Base-by-base conservation (phyloP, 306 rosid species). In the Cucurbita maxima region DNA sequence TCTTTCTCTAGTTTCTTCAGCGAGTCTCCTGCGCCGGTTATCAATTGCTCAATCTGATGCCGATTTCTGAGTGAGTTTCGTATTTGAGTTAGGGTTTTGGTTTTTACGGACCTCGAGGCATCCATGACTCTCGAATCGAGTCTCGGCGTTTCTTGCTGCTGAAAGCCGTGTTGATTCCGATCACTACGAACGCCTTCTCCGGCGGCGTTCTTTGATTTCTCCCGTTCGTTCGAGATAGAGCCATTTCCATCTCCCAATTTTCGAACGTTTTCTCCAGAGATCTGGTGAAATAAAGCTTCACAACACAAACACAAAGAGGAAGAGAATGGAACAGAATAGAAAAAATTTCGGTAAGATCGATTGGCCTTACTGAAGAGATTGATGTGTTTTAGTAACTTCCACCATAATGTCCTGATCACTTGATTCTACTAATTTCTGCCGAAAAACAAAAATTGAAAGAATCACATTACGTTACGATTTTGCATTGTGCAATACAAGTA, bases 81-180 rank as follows among this genome's bases (percentile, higher is more conserved):
- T 34, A 13, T 59, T 12, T 40, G 64, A 30, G 72, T 19, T 67
- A 67, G 10, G 54, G 51, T 63, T 67, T 67, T 10, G 15, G 16
- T 40, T 47, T 30, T 15, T 43, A 50, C 7, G 3, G 19, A 86
- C 96, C 97, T 80, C 78, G 81, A 16, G 96, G 94, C 85, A 93
- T 76, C 98, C 98, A 93, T 14, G 97, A 88, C 52, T 86, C 78
- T 13, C 98, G 86, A 22, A 93, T 73, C 0, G 97, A 86, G 60
- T 90, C 88, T 75, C 98, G 74, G 51, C 98, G 75, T 78, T 78
- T 85, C 76, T 76, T 83, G 86, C 98, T 93, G 79, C 98, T 93
- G 56, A 93, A 93, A 0, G 90, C 98, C 8, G 98, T 93, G 61
- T 93, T 93, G 30, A 93, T 89, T 34, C 97, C 98, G 38, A 90